Percentiles rank a stretch among this genome's conserved stretches.
Evolutionary conservation across 2,329 filamentous ascomycete genomes (phyloP).

Genomic region (Monilinia polystroma): DNA sequence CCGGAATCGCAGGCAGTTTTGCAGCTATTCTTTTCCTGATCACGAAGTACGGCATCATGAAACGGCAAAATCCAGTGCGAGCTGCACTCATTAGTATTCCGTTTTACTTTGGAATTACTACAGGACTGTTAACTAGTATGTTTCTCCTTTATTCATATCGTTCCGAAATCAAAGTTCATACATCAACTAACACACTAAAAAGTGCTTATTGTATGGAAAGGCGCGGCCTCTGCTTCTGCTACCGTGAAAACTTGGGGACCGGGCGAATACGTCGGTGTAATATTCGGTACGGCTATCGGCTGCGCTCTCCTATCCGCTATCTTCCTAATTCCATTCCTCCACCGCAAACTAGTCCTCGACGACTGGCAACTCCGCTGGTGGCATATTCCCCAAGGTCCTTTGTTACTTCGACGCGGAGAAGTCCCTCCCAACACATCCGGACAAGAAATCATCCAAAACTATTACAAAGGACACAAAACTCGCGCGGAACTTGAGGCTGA

Average conservation of each 20-base stretch:
- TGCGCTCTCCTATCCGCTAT: conserved; percentile 32
- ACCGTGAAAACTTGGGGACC: conserved; percentile 39
- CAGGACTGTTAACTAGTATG: conserved; percentile 16
- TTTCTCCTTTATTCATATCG: conserved; percentile 34
- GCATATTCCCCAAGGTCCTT: conserved; percentile 40
- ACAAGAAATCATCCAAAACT: conserved; percentile 1
- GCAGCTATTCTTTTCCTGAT: conserved; percentile 68
- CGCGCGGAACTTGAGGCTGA: conserved; percentile 26
- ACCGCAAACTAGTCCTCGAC: conserved; percentile 37
- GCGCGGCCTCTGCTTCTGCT: conserved; percentile 8
- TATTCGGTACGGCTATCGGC: conserved; percentile 34
- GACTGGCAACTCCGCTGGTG: conserved; percentile 40
- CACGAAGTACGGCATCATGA: conserved; percentile 69
- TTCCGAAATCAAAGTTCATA: conserved; percentile 27
- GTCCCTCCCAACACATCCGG: conserved; percentile 6
- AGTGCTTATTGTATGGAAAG: conserved; percentile 16
- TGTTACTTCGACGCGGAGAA: conserved; percentile 31
- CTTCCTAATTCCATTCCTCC: conserved; percentile 43
- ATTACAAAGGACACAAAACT: conserved; percentile 5
- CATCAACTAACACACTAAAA: conserved; percentile 27
- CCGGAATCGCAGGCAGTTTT: conserved; percentile 63
- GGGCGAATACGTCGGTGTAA: conserved; percentile 38
- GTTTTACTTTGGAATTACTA: conserved; percentile 57
- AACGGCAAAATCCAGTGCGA: conserved; percentile 67
- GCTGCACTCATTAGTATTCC: conserved; percentile 74